These are phyloP conservation scores for Leishmania tropica DNA, from an alignment of 208 protist genomes.

Conservation along the genomic window DNA sequence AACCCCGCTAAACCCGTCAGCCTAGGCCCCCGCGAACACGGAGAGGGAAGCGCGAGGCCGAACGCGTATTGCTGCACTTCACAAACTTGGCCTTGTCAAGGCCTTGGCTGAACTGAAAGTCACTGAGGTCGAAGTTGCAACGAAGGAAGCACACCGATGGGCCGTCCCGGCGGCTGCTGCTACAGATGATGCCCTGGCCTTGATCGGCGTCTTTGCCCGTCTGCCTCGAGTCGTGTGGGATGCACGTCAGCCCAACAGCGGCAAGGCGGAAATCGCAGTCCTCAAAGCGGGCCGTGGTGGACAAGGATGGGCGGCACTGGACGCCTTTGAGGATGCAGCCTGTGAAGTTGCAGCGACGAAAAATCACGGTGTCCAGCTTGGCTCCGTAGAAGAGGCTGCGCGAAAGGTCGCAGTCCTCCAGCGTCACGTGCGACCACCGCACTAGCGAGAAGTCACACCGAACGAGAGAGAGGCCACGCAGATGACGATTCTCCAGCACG, in stretches of 20 bases:
- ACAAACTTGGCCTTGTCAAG: conserved; percentile 36
- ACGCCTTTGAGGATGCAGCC: conserved; percentile 48
- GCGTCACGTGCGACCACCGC: conserved; percentile 39
- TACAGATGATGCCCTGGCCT: neutral
- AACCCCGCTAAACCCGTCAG: neutral
- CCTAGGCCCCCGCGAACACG: conserved; percentile 16
- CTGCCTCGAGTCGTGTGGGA: neutral
- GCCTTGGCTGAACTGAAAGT: conserved; percentile 55
- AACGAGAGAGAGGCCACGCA: conserved; percentile 43
- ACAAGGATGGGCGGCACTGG: conserved; percentile 7
- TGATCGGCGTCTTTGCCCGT: neutral
- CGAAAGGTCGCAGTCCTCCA: conserved; percentile 59
- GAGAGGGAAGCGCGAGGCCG: conserved; percentile 51
- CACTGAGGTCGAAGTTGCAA: conserved; percentile 73
- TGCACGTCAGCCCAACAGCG: conserved; percentile 35
- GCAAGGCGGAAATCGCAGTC: conserved; percentile 65
- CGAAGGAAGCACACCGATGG: conserved; percentile 41
- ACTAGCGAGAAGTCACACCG: conserved; percentile 64
- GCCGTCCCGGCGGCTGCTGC: neutral
- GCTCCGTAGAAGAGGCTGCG: conserved; percentile 59
- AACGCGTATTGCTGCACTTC: conserved; percentile 56
- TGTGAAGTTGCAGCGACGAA: conserved; percentile 69
- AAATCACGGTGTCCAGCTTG: conserved; percentile 36
- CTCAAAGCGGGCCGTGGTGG: conserved; percentile 39
- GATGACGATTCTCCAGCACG: conserved; percentile 24